A percentile compares a stretch with the other conserved stretches of the same genome.
phyloP scores from a whole-genome alignment of 2,329 filamentous ascomycete genomes.

The Allantophomopsis cytisporea region DNA sequence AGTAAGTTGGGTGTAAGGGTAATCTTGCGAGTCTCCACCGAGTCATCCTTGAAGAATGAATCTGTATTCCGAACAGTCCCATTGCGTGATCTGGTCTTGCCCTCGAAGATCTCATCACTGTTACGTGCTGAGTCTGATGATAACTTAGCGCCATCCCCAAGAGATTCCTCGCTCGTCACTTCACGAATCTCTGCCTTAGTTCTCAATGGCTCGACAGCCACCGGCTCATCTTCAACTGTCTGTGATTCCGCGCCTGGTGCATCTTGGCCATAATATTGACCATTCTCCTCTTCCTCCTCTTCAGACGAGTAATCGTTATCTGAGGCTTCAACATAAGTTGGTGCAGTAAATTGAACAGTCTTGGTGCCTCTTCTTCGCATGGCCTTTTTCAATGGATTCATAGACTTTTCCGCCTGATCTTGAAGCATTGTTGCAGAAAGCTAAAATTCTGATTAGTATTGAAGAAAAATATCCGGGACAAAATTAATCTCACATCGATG shows the following conservation, averaged over 20 bases:
- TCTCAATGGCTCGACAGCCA: constrained; percentile 21
- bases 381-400: constrained; percentile 61
- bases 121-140: constrained; percentile 27
- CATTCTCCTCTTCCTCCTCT: constrained; percentile 41
- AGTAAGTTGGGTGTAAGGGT: constrained; percentile 87
- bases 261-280: constrained; percentile 30
- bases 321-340: constrained; percentile 59
- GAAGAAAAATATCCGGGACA: neutral
- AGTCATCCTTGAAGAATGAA: constrained; percentile 96
- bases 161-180: neutral
- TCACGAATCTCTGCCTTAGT: constrained; percentile 10
- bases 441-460: constrained; percentile 19
- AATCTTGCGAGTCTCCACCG: constrained; percentile 91
- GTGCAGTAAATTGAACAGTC: constrained; percentile 56
- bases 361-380: constrained; percentile 59
- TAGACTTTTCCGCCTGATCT: constrained; percentile 57
- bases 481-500: constrained; percentile 60
- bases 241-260: constrained; percentile 17
- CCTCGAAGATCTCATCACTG: constrained; percentile 54
- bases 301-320: constrained; percentile 59
- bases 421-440: constrained; percentile 59
- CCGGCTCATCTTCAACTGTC: constrained; percentile 19
- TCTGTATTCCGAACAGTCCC: constrained; percentile 84
- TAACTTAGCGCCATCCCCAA: constrained; percentile 4
- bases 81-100: constrained; percentile 58